Percentiles rank a stretch among this genome's conserved stretches.
These are phyloP conservation scores for Botryotinia calthae DNA, from an alignment of 2,329 filamentous ascomycete species.

Conservation along the genomic window DNA sequence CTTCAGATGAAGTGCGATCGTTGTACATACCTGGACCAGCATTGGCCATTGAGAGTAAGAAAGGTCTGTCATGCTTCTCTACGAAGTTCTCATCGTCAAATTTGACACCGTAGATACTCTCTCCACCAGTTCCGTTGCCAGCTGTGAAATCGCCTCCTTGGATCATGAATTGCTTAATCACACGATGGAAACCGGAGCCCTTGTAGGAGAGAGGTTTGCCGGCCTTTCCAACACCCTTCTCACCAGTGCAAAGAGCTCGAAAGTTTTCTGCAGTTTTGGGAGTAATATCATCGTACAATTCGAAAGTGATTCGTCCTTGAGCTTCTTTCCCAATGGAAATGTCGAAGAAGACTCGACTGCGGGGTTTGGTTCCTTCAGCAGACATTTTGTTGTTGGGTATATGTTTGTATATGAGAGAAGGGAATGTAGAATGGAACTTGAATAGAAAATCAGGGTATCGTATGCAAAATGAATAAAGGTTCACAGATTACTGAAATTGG, in stretches of 20 bases:
- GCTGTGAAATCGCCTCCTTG: slow-evolving; percentile 96
- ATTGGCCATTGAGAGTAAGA: slow-evolving; percentile 96
- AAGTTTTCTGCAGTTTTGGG: slow-evolving; percentile 98
- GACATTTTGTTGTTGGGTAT: slow-evolving; percentile 40
- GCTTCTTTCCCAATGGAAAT: slow-evolving; percentile 73
- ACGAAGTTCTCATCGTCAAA: slow-evolving; percentile 97
- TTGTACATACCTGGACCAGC: slow-evolving; percentile 75
- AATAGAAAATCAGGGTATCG: not conserved
- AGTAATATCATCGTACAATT: slow-evolving; percentile 74
- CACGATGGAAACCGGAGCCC: slow-evolving; percentile 87
- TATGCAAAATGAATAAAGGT: not conserved
- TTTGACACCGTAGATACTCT: slow-evolving; percentile 96
- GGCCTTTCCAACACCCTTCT: slow-evolving; percentile 79
- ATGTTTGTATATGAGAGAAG: not conserved
- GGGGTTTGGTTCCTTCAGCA: slow-evolving; percentile 38
- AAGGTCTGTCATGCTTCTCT: slow-evolving; percentile 86
- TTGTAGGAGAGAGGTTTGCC: slow-evolving; percentile 93
- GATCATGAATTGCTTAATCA: slow-evolving; percentile 99
- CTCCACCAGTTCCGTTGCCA: slow-evolving; percentile 91
- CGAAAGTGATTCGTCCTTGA: slow-evolving; percentile 78
- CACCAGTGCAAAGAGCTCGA: slow-evolving; percentile 87
- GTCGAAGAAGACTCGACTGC: slow-evolving; percentile 86
- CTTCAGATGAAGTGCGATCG: not conserved
- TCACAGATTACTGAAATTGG: not conserved
- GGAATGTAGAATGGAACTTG: not conserved